A percentile compares a stretch with the other conserved stretches of the same genome.
Conservation (phyloP, 2,329 filamentous ascomycete genomes). For the Arthrobotrys musiformis region DNA sequence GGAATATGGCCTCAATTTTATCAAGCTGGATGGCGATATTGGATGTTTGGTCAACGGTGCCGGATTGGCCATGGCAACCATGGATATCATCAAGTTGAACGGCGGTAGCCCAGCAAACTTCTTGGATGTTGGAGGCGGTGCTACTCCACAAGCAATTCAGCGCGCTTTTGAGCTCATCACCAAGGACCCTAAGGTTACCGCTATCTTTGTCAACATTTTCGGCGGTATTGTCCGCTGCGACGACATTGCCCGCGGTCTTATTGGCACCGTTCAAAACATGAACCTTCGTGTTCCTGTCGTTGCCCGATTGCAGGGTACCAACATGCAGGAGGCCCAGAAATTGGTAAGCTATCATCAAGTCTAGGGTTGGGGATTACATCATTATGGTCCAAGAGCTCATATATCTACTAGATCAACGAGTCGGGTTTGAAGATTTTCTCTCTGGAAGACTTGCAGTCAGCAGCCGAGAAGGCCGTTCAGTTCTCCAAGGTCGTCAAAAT, state of each 20-base stretch:
- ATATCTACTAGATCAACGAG: slow-evolving; percentile 77
- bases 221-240: slow-evolving; percentile 98
- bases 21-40: slow-evolving; percentile 99
- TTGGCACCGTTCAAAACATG: slow-evolving; percentile 92
- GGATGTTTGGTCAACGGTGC: slow-evolving; percentile 98
- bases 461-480: slow-evolving; percentile 97
- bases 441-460: slow-evolving; percentile 96
- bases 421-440: slow-evolving; percentile 99
- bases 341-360: slow-evolving; percentile 67
- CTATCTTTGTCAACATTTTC: slow-evolving; percentile 99
- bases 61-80: slow-evolving; percentile 99
- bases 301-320: slow-evolving; percentile 96
- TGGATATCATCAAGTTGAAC: slow-evolving; percentile 99
- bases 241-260: slow-evolving; percentile 93
- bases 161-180: slow-evolving; percentile 99
- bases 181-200: slow-evolving; percentile 95
- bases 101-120: slow-evolving; percentile 97
- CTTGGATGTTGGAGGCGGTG: slow-evolving; percentile 97
- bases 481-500: slow-evolving; percentile 99
- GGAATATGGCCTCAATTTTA: slow-evolving; percentile 96
- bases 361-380: background rate
- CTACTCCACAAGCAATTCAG: slow-evolving; percentile 94
- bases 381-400: slow-evolving; percentile 21
- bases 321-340: slow-evolving; percentile 93
- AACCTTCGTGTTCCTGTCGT: slow-evolving; percentile 97